A percentile compares a stretch with the other conserved stretches of the same genome.
Evolutionary conservation across 1,139 yeast species (phyloP).

Genomic region (Geotrichum macrosporum): DNA sequence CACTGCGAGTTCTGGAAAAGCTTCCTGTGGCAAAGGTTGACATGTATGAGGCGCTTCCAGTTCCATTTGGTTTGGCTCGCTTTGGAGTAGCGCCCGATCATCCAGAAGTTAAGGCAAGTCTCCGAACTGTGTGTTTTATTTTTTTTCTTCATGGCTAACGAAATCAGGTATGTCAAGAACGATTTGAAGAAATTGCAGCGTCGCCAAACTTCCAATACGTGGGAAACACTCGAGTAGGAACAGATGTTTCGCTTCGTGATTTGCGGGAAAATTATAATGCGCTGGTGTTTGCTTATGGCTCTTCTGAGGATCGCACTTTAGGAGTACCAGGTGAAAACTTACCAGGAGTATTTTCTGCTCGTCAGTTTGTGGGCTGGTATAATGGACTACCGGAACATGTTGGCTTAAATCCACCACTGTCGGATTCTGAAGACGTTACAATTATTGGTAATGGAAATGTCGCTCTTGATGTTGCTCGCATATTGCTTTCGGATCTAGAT

Average conservation of each 20-base stretch:
- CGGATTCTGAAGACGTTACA: slow-evolving; percentile 56
- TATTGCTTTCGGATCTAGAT: slow-evolving; percentile 56
- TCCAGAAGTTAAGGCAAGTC: slow-evolving; percentile 77
- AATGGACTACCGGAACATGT: slow-evolving; percentile 74
- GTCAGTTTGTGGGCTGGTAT: slow-evolving; percentile 93
- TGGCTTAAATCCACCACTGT: slow-evolving; percentile 49
- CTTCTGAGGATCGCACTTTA: slow-evolving; percentile 57
- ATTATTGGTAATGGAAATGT: slow-evolving; percentile 97
- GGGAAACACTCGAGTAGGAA: slow-evolving; percentile 72
- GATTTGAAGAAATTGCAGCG: slow-evolving; percentile 60
- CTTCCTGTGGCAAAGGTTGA: slow-evolving; percentile 38
- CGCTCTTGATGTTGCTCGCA: slow-evolving; percentile 87
- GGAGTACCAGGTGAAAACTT: slow-evolving; percentile 55
- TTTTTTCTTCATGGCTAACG: slow-evolving; percentile 1
- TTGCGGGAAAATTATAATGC: slow-evolving; percentile 60
- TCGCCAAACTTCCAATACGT: slow-evolving; percentile 52
- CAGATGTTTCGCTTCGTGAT: slow-evolving; percentile 49
- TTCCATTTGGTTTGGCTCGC: slow-evolving; percentile 86
- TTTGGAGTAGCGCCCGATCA: slow-evolving; percentile 99
- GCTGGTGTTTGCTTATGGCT: slow-evolving; percentile 79
- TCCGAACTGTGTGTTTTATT: slow-evolving; percentile 31
- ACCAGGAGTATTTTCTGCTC: slow-evolving; percentile 72
- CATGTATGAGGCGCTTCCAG: slow-evolving; percentile 73
- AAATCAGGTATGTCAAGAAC: slow-evolving; percentile 52
- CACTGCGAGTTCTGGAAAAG: slow-evolving; percentile 63